phyloP scores from a whole-genome alignment of 2,329 filamentous ascomycete genomes.

The Ceratocystis albifundus region DNA sequence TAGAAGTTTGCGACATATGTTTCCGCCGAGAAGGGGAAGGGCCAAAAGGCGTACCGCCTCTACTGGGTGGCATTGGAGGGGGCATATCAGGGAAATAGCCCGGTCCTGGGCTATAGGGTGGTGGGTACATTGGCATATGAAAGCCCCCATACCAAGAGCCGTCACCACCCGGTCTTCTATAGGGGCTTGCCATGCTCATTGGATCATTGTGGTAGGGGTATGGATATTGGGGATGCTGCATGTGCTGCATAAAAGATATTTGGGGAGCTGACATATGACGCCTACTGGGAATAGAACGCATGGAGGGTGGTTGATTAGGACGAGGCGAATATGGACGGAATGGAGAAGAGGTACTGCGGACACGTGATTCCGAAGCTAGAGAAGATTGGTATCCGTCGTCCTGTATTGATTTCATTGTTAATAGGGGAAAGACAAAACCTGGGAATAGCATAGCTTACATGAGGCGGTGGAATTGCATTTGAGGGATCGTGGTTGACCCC shows the following conservation, averaged over 20 bases:
- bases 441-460: not conserved
- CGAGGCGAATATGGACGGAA: not conserved
- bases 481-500: not conserved
- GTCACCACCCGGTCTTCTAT: conserved; percentile 5
- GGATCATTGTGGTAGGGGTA: conserved; percentile 3
- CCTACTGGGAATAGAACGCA: conserved; percentile 5
- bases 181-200: not conserved
- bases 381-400: not conserved
- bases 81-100: not conserved
- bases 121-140: conserved; percentile 6
- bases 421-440: not conserved
- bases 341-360: conserved; percentile 6
- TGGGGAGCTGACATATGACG: conserved; percentile 17
- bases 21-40: not conserved
- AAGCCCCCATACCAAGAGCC: conserved; percentile 14
- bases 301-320: not conserved
- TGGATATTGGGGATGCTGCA: conserved; percentile 10
- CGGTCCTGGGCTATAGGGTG: not conserved
- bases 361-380: not conserved
- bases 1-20: not conserved
- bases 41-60: not conserved
- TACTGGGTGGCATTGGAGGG: not conserved
- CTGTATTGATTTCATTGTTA: not conserved
- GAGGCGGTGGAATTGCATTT: not conserved
- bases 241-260: conserved; percentile 9